These are phyloP conservation scores for Aspergillus eucalypticola DNA, from an alignment of 2,329 filamentous ascomycete genomes.

Conservation along the genomic window DNA sequence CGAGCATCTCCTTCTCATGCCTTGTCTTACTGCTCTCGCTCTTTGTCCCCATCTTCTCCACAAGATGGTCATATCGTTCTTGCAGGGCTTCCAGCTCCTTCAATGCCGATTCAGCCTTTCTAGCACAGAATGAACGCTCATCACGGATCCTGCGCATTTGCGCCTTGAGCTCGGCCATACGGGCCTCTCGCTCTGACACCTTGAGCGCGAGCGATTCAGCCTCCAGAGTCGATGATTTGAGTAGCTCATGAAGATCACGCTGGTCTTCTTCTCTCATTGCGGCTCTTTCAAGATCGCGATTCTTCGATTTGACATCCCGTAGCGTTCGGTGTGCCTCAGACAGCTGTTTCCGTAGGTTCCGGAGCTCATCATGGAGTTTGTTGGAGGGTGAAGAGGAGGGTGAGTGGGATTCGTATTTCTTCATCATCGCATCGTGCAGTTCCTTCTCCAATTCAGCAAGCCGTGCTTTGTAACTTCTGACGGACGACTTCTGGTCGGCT, in stretches of 20 bases:
- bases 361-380: slow-evolving; percentile 54
- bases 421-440: slow-evolving; percentile 61
- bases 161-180: slow-evolving; percentile 55
- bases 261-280: slow-evolving; percentile 47
- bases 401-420: slow-evolving; percentile 55
- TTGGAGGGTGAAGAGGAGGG: slow-evolving; percentile 52
- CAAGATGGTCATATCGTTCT: slow-evolving; percentile 65
- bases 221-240: slow-evolving; percentile 51
- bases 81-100: slow-evolving; percentile 50
- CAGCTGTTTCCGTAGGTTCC: slow-evolving; percentile 62
- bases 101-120: slow-evolving; percentile 42
- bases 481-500: slow-evolving; percentile 60
- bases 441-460: slow-evolving; percentile 68
- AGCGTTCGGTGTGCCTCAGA: slow-evolving; percentile 61
- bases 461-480: slow-evolving; percentile 65
- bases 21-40: slow-evolving; percentile 45
- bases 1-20: slow-evolving; percentile 68
- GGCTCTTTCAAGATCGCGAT: slow-evolving; percentile 54
- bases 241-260: slow-evolving; percentile 47
- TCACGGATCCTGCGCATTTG: slow-evolving; percentile 66
- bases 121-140: slow-evolving; percentile 45
- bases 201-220: slow-evolving; percentile 70
- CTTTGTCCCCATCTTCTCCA: slow-evolving; percentile 47
- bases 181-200: slow-evolving; percentile 67
- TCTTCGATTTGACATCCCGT: slow-evolving; percentile 55